Evolutionary conservation across 805 yeast species (phyloP).

Genomic region (Yamadazyma nakazawae): DNA sequence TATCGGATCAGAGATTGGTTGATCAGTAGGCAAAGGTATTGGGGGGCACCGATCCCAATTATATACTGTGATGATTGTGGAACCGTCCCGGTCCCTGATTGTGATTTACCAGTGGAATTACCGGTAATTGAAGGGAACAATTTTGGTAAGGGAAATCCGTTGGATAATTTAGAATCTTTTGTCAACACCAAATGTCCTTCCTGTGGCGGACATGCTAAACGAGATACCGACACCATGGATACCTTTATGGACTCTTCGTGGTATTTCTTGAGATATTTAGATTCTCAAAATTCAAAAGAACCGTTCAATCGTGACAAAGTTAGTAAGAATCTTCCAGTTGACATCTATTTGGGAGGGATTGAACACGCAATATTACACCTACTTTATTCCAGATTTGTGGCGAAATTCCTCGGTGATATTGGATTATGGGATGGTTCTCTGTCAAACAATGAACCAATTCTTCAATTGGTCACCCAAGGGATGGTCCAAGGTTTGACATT

Average conservation of each 20-base stretch:
- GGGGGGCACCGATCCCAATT: constrained; percentile 99
- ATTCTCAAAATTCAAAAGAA: constrained; percentile 54
- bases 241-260: constrained; percentile 98
- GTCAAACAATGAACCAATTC: constrained; percentile 74
- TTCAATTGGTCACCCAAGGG: constrained; percentile 83
- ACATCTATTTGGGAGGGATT: constrained; percentile 89
- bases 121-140: constrained; percentile 60
- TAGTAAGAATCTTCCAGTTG: constrained; percentile 65
- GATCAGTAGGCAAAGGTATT: constrained; percentile 88
- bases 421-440: constrained; percentile 67
- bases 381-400: constrained; percentile 78
- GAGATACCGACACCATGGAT: constrained; percentile 98
- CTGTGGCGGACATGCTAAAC: constrained; percentile 57
- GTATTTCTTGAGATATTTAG: constrained; percentile 86
- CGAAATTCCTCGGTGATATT: constrained; percentile 68
- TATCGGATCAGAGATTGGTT: constrained; percentile 88
- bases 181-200: constrained; percentile 75
- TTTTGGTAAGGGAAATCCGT: constrained; percentile 59
- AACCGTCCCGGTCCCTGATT: constrained; percentile 85
- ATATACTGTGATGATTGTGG: constrained; percentile 87
- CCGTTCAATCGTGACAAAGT: constrained; percentile 46
- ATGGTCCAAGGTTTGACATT: constrained; percentile 96
- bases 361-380: constrained; percentile 96
- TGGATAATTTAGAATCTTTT: constrained; percentile 64
- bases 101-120: constrained; percentile 75